A percentile compares a stretch with the other conserved stretches of the same genome.
These are phyloP conservation scores for Polysphondylium violaceum DNA, from an alignment of 78 protist species.

Conservation along the genomic window DNA sequence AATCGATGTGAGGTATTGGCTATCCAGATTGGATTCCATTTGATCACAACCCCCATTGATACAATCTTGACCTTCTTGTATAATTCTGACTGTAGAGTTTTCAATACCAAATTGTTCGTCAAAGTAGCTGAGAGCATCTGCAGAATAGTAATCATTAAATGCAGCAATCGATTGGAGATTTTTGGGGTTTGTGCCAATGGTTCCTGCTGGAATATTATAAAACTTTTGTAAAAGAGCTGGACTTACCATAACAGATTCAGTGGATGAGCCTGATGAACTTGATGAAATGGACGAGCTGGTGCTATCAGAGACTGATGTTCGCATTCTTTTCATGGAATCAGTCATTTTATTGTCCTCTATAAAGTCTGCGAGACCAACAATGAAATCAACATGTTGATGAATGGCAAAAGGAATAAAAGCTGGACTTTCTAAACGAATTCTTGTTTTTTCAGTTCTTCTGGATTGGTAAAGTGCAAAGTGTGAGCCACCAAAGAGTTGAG, in stretches of 20 bases:
- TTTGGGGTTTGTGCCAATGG: background rate
- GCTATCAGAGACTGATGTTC: background rate
- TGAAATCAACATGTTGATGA: constrained; percentile 46
- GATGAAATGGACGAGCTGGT: background rate
- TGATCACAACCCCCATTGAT: constrained; percentile 6
- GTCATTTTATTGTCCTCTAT: constrained; percentile 19
- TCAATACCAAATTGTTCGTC: background rate
- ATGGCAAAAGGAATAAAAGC: constrained; percentile 34
- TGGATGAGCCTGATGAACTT: background rate
- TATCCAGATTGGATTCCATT: constrained; percentile 21
- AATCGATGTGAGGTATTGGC: constrained; percentile 58
- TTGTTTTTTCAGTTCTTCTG: background rate
- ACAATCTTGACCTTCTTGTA: background rate
- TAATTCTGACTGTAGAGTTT: background rate
- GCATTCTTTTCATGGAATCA: background rate
- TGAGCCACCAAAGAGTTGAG: constrained; percentile 10
- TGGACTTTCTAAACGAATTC: constrained; percentile 34
- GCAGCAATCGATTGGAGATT: constrained; percentile 27
- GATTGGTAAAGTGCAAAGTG: constrained; percentile 13
- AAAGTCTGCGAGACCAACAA: constrained; percentile 72
- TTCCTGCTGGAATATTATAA: constrained; percentile 5
- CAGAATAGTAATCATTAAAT: constrained; percentile 31
- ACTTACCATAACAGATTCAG: background rate
- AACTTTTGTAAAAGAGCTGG: background rate
- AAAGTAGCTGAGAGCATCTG: constrained; percentile 2